Evolutionary conservation across 225 moss, liverwort and hornwort species (phyloP).

Genomic region (Climacium dendroides): DNA sequence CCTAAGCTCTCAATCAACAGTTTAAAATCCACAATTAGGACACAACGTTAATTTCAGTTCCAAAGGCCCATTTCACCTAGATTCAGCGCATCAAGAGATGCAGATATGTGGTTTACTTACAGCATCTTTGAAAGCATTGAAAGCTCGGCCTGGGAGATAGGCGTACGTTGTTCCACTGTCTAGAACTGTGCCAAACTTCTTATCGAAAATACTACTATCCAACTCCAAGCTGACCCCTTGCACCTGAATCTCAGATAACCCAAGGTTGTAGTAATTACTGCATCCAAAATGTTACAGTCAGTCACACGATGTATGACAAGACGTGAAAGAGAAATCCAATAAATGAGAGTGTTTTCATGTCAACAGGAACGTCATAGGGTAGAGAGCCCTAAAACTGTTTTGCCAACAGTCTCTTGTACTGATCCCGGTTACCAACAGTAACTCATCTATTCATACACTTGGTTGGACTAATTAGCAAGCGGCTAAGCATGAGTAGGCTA

Average conservation of each 20-base stretch:
- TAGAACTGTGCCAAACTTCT: constrained; percentile 74
- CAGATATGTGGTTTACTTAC: constrained; percentile 17
- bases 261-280: constrained; percentile 88
- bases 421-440: neutral
- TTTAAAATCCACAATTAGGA: neutral
- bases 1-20: constrained; percentile 24
- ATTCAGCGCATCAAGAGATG: neutral
- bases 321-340: neutral
- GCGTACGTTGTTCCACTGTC: constrained; percentile 98
- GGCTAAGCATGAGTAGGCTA: neutral
- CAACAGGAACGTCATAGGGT: neutral
- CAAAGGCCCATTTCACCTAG: neutral
- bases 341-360: neutral
- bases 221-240: constrained; percentile 52
- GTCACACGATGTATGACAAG: neutral
- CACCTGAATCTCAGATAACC: constrained; percentile 60
- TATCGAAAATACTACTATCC: constrained; percentile 48
- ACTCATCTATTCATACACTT: neutral
- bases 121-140: constrained; percentile 64
- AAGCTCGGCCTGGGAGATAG: constrained; percentile 70
- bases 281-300: constrained; percentile 6
- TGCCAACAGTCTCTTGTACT: neutral
- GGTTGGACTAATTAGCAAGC: neutral
- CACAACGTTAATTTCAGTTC: neutral
- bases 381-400: neutral